Percentiles rank a stretch among this genome's conserved stretches.
Evolutionary conservation across 352 stramenopile genomes (phyloP).

Genomic region (Phytophthora sansomeana): DNA sequence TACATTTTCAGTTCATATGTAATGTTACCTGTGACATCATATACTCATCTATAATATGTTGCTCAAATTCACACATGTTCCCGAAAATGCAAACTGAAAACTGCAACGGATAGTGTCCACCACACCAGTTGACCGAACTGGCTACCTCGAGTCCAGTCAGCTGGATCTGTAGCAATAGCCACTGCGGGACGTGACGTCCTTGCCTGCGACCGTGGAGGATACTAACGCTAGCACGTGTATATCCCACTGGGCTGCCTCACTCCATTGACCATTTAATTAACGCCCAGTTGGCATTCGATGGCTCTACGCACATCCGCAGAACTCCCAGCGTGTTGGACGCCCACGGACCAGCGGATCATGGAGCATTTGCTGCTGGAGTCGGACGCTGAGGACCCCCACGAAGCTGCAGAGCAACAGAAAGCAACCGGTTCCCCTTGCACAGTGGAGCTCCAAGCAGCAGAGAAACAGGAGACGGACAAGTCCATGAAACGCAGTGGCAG

Average conservation of each 20-base stretch:
- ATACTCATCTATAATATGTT: too few species aligned
- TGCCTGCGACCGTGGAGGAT: constrained; percentile 1
- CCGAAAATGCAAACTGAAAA: too few species aligned
- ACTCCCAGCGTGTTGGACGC: constrained; percentile 46
- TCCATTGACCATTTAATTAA: background rate
- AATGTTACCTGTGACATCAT: too few species aligned
- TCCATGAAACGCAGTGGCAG: constrained; percentile 3
- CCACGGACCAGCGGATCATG: constrained; percentile 68
- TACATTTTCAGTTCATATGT: too few species aligned
- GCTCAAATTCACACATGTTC: too few species aligned
- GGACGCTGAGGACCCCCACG: constrained; percentile 17
- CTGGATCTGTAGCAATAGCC: too few species aligned
- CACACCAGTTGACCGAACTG: background rate
- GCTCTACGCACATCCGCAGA: constrained; percentile 3
- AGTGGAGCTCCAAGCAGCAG: constrained; percentile 15
- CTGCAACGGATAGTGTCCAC: too few species aligned
- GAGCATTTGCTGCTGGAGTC: constrained; percentile 56
- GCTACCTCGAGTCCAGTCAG: too few species aligned
- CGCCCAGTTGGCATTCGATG: constrained; percentile 10
- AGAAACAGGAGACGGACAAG: constrained; percentile 10
- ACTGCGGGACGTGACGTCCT: too few species aligned
- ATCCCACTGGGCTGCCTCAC: too few species aligned
- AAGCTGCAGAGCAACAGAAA: constrained; percentile 15
- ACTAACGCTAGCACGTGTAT: too few species aligned
- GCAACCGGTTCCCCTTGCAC: constrained; percentile 14